phyloP scores from a whole-genome alignment of 1,139 yeast species.

The Candida sojae region DNA sequence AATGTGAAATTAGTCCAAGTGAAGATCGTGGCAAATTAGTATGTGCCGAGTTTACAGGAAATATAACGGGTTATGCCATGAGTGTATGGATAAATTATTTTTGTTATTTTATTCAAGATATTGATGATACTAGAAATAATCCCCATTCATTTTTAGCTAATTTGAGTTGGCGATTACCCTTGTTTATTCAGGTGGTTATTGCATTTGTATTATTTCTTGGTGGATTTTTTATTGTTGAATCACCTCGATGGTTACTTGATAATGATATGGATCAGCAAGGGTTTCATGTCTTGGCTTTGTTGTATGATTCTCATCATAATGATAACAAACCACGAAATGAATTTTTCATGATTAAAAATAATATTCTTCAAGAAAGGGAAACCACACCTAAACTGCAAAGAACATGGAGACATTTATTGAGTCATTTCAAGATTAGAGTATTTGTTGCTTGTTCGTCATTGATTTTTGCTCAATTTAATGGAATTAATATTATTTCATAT shows the following conservation, averaged over 20 bases:
- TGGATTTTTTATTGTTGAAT: conserved; percentile 55
- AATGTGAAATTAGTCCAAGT: conserved; percentile 57
- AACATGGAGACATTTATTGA: conserved; percentile 47
- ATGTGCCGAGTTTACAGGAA: conserved; percentile 57
- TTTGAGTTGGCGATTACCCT: conserved; percentile 54
- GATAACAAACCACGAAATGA: conserved; percentile 53
- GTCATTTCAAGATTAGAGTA: conserved; percentile 38
- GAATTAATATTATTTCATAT: conserved; percentile 55
- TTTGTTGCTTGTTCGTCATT: conserved; percentile 52
- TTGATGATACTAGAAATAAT: conserved; percentile 39
- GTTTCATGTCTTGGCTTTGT: conserved; percentile 75
- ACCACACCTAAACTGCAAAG: conserved; percentile 43
- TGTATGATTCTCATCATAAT: conserved; percentile 58
- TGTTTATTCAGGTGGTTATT: conserved; percentile 49
- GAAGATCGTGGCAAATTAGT: conserved; percentile 57
- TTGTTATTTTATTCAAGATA: conserved; percentile 48
- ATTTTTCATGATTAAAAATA: conserved; percentile 76
- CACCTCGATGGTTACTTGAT: conserved; percentile 57
- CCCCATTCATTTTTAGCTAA: conserved; percentile 44
- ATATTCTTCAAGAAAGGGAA: conserved; percentile 56
- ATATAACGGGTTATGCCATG: conserved; percentile 51
- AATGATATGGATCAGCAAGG: conserved; percentile 54
- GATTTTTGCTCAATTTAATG: conserved; percentile 58
- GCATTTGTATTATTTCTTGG: conserved; percentile 50
- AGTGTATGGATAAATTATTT: conserved; percentile 59